Conservation (phyloP, 257 asterid species). For the Forsythia suspensa region DNA sequence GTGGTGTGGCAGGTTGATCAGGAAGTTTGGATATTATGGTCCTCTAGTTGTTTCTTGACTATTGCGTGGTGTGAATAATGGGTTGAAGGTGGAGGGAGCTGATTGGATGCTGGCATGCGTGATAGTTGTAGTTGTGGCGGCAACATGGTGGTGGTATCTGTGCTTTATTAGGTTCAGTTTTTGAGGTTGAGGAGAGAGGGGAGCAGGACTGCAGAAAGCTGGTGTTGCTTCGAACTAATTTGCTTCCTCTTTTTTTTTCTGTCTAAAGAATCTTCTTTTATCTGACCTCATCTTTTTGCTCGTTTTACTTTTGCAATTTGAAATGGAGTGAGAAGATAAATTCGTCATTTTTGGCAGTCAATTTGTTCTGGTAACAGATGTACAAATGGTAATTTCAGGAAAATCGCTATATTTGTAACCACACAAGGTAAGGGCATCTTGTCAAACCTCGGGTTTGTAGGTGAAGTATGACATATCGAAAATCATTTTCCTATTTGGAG, state of each 20-base stretch:
- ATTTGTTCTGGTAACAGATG: not conserved
- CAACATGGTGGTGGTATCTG: not conserved
- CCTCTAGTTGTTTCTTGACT: conserved; percentile 12
- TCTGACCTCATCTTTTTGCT: not conserved
- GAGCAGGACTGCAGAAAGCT: not conserved
- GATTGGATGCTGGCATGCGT: not conserved
- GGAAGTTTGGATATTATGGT: not conserved
- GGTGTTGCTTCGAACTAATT: not conserved
- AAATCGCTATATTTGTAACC: not conserved
- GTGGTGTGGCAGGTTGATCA: not conserved
- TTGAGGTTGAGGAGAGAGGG: not conserved
- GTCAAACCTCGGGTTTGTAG: not conserved
- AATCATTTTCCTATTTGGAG: not conserved
- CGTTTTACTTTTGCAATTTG: not conserved
- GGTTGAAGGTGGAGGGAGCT: not conserved
- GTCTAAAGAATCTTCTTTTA: not conserved
- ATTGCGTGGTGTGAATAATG: not conserved
- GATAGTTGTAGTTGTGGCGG: not conserved
- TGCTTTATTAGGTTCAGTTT: not conserved
- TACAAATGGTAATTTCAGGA: not conserved
- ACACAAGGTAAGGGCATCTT: not conserved
- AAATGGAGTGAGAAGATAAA: not conserved
- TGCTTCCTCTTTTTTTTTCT: not conserved
- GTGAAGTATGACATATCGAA: not conserved
- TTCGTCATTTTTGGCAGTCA: not conserved